Evolutionary conservation across 352 stramenopile genomes (phyloP).

Genomic region (Elongisporangium prolatum): DNA sequence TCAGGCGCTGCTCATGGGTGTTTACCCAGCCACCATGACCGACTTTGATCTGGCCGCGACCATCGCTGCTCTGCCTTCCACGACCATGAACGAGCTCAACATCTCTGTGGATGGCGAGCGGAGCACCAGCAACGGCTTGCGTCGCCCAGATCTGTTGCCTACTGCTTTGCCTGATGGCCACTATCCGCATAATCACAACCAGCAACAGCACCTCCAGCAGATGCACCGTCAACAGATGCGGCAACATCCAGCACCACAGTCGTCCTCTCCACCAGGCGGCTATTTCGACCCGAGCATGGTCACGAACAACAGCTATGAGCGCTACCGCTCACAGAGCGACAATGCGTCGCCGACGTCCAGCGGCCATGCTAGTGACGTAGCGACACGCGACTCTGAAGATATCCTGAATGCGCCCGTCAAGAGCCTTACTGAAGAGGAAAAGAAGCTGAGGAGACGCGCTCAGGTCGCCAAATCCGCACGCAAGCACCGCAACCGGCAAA

Average conservation of each 20-base stretch:
- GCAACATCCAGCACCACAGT: conserved; percentile 12
- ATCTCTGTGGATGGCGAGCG: conserved; percentile 18
- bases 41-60: conserved; percentile 65
- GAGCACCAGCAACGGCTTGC: conserved; percentile 12
- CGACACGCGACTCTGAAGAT: conserved; percentile 58
- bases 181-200: conserved; percentile 19
- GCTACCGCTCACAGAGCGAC: not conserved
- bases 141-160: conserved; percentile 18
- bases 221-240: conserved; percentile 21
- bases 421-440: conserved; percentile 79
- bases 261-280: not conserved
- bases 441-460: conserved; percentile 70
- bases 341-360: conserved; percentile 40
- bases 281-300: conserved; percentile 4
- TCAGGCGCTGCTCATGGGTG: conserved; percentile 50
- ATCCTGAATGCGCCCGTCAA: conserved; percentile 79
- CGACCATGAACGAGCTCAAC: conserved; percentile 12
- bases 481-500: conserved; percentile 80
- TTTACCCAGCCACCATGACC: conserved; percentile 48
- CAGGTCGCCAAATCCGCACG: conserved; percentile 80
- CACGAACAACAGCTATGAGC: conserved; percentile 10
- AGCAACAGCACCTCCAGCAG: conserved; percentile 18
- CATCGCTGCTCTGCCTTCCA: conserved; percentile 35
- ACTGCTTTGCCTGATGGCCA: conserved; percentile 16
- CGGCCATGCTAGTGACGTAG: conserved; percentile 26